Percentiles rank a stretch among this genome's conserved stretches.
Conservation (phyloP, 1,284 basidiomycete species). For the Sporisorium reilianum region DNA sequence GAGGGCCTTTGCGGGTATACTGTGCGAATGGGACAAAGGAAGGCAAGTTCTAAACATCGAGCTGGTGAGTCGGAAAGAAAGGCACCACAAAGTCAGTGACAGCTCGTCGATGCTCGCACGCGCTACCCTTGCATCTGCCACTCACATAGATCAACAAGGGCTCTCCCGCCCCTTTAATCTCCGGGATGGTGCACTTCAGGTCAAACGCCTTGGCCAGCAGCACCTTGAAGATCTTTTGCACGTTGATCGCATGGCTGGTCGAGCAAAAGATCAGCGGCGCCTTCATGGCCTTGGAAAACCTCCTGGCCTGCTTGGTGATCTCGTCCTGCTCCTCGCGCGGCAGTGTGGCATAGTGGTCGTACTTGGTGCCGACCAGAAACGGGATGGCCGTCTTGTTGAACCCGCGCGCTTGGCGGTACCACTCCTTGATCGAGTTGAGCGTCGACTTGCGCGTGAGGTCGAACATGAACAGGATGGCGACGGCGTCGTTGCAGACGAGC, state of each 20-base stretch:
- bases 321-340: conserved; percentile 97
- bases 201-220: conserved; percentile 60
- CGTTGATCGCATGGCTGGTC: conserved; percentile 96
- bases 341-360: conserved; percentile 95
- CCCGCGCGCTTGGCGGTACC: conserved; percentile 97
- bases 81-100: not conserved
- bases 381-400: conserved; percentile 80
- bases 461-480: conserved; percentile 99
- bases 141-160: conserved; percentile 60
- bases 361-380: conserved; percentile 90
- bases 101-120: not conserved
- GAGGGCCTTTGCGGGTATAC: not conserved
- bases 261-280: conserved; percentile 98
- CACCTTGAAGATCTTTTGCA: conserved; percentile 85
- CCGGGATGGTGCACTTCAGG: conserved; percentile 63
- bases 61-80: not conserved
- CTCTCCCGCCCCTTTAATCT: conserved; percentile 59
- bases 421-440: conserved; percentile 96
- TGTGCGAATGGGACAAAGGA: not conserved
- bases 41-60: not conserved
- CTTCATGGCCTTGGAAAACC: conserved; percentile 98
- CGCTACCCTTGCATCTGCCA: not conserved
- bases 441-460: conserved; percentile 96
- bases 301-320: conserved; percentile 85
- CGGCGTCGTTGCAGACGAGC: conserved; percentile 94